phyloP scores from a whole-genome alignment of 805 yeast species.

The Candida maltosa region DNA sequence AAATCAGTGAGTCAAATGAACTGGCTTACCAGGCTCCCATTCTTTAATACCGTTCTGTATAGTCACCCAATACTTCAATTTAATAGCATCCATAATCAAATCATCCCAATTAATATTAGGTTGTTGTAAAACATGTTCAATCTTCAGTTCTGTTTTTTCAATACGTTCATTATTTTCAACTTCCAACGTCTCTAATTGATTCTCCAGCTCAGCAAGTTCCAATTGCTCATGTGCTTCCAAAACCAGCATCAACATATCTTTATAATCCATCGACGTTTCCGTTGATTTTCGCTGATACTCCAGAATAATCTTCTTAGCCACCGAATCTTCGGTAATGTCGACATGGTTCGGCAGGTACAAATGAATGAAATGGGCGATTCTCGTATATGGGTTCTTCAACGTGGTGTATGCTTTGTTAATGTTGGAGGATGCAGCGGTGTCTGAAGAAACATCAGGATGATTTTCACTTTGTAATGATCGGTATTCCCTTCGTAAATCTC shows the following conservation, averaged over 20 bases:
- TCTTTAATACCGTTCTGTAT: conserved; percentile 70
- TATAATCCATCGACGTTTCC: conserved; percentile 37
- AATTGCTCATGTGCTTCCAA: conserved; percentile 82
- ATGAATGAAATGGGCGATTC: conserved; percentile 43
- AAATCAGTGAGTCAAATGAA: conserved; percentile 55
- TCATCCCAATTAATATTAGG: conserved; percentile 47
- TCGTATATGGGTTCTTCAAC: conserved; percentile 61
- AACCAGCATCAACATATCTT: conserved; percentile 66
- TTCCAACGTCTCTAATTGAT: conserved; percentile 53
- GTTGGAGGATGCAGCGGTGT: conserved; percentile 42
- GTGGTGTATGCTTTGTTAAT: conserved; percentile 79
- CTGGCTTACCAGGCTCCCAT: conserved; percentile 72
- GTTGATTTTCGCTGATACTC: conserved; percentile 32
- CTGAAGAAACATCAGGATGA: conserved; percentile 74
- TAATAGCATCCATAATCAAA: conserved; percentile 66
- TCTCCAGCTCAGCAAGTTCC: conserved; percentile 58
- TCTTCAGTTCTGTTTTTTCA: conserved; percentile 34
- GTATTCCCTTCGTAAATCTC: conserved; percentile 68
- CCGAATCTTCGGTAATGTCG: conserved; percentile 61
- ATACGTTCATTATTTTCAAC: conserved; percentile 59
- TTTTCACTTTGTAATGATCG: conserved; percentile 64
- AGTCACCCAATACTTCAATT: conserved; percentile 81
- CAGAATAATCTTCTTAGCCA: conserved; percentile 38
- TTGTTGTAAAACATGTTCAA: conserved; percentile 45
- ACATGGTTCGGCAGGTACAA: conserved; percentile 33